Conservation (phyloP, 2,329 filamentous ascomycete species). For the Mycosphaerella sp. region DNA sequence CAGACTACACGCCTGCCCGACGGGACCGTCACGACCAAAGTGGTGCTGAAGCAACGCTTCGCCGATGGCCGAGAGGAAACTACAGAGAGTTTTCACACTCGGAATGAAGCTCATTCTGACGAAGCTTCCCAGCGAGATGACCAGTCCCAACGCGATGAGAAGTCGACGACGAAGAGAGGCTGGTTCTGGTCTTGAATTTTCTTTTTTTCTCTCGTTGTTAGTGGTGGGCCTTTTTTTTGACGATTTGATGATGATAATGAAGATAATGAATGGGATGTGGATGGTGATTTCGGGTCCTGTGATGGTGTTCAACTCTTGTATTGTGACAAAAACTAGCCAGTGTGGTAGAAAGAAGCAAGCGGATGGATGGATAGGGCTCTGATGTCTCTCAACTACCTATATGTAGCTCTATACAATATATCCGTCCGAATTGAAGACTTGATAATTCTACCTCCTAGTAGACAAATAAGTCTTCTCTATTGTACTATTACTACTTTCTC, state of each 20-base stretch:
- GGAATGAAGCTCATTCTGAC: slow-evolving; percentile 6
- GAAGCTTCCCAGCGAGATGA: slow-evolving; percentile 1
- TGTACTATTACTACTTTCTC: too few species aligned
- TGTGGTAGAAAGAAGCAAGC: too few species aligned
- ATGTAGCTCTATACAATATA: too few species aligned
- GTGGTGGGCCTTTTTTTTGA: not conserved
- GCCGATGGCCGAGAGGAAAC: slow-evolving; percentile 55
- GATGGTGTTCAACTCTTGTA: not conserved
- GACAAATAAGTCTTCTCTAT: too few species aligned
- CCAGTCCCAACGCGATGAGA: slow-evolving; percentile 1
- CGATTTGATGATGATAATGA: not conserved
- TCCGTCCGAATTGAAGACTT: too few species aligned
- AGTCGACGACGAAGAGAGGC: slow-evolving; percentile 22
- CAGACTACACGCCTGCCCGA: slow-evolving; percentile 50
- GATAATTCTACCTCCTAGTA: too few species aligned
- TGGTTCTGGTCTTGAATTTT: slow-evolving; percentile 34
- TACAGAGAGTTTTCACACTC: slow-evolving; percentile 48
- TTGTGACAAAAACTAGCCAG: too few species aligned
- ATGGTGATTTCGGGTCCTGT: not conserved
- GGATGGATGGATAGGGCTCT: too few species aligned
- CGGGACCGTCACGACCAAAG: slow-evolving; percentile 53
- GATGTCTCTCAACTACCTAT: too few species aligned
- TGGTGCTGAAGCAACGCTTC: slow-evolving; percentile 53
- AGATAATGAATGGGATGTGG: not conserved
- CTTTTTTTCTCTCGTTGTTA: too few species aligned